Conservation (phyloP, 2,329 filamentous ascomycete genomes). For the Oidium heveae region DNA sequence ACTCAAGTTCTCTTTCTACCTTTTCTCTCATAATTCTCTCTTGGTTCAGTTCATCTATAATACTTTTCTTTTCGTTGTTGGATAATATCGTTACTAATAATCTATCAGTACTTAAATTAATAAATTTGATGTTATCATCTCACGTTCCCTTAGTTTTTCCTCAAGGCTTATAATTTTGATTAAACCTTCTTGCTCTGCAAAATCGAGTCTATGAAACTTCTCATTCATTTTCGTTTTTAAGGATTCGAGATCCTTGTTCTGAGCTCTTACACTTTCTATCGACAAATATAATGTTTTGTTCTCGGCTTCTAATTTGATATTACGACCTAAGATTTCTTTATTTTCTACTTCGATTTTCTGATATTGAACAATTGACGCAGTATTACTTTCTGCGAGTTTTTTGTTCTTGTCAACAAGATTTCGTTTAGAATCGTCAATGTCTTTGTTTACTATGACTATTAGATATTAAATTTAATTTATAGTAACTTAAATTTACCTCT, state of each 20-base stretch:
- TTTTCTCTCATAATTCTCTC: constrained; percentile 5
- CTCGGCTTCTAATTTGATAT: background rate
- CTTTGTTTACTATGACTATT: constrained; percentile 1
- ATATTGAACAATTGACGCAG: background rate
- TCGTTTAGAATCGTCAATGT: background rate
- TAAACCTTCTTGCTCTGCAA: background rate
- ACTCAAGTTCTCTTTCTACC: constrained; percentile 6
- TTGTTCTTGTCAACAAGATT: constrained; percentile 1
- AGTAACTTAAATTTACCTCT: background rate
- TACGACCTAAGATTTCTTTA: background rate
- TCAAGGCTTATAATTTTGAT: background rate
- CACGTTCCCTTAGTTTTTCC: background rate
- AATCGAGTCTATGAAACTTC: background rate
- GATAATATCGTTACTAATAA: background rate
- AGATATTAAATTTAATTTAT: background rate
- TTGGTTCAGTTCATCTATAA: constrained; percentile 3
- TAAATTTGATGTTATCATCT: background rate
- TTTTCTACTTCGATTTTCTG: background rate
- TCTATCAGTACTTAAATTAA: background rate
- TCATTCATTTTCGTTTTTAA: background rate
- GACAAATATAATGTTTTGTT: background rate
- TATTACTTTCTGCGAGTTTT: constrained; percentile 1
- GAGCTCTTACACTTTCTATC: background rate
- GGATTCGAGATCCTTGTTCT: background rate
- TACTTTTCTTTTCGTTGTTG: constrained; percentile 1